Base-by-base conservation (phyloP, 2,329 filamentous ascomycete species). In the Exophiala mesophila region DNA sequence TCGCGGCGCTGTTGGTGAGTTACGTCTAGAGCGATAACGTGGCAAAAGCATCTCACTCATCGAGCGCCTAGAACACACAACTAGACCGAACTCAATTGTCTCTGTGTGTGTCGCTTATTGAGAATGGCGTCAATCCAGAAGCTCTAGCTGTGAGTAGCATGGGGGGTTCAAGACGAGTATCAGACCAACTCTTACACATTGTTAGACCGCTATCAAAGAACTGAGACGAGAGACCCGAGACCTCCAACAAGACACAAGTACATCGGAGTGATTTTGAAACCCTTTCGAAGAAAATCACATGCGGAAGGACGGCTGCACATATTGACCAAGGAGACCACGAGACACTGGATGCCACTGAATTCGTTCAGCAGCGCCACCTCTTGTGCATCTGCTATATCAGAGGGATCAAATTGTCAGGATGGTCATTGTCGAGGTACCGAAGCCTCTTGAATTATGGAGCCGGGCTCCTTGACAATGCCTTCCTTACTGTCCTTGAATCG, bases 81-180 rank as follows among this genome's bases (percentile, higher is more conserved):
- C 80, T 98, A 33, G 89, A 96, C 64, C 82, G 90, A 21, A 83
- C 88, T 40, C 88, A 89, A 15, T 73, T 98, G 13, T 95, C 89
- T 3, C 86, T 96, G 50, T 98, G 92, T 66, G 90, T 97, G 47
- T 95, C 88, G 40, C 77, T 98, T 64, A 94, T 98, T 56, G 92
- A 98, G 67, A 95, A 95, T 60, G 92, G 92, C 10, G 88, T 97
- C 20, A 95, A 95, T 60, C 92, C 92, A 0, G 90, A 97, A 63
- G 92, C 90, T 1, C 72, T 98, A 21, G 89, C 90, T 17, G 92
- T 97, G 75, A 60, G 87, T 70, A 49, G 13, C 36, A 17, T n/a
- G n/a, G n/a, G n/a, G n/a, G 15, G 13, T 26, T 13, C 5, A 8
- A 24, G 26, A 29, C 39, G n/a, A 17, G 28, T 13, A 3, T 18